A percentile compares a stretch with the other conserved stretches of the same genome.
Conservation (phyloP, 768 basidiomycete species). For the Kwoniella sp. region DNA sequence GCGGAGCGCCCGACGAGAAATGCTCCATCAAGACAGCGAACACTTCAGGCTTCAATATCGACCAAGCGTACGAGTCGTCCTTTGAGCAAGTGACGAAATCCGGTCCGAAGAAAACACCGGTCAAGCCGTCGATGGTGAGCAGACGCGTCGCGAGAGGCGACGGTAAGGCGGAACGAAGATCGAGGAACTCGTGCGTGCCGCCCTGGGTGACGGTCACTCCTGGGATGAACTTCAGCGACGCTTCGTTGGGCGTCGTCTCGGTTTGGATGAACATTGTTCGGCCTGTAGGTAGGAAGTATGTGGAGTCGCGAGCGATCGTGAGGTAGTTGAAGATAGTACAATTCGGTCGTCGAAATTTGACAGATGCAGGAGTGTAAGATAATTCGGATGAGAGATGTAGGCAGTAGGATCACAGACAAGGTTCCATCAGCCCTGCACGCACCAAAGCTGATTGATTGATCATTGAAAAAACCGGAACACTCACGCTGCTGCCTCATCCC, state of each 20-base stretch:
- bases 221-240: conserved; percentile 97
- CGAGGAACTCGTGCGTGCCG: conserved; percentile 86
- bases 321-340: not conserved
- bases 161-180: conserved; percentile 77
- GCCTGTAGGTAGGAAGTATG: conserved; percentile 28
- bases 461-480: not conserved
- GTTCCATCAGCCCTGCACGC: not conserved
- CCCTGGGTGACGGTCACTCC: conserved; percentile 87
- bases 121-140: conserved; percentile 91
- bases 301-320: not conserved
- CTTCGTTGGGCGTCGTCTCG: conserved; percentile 93
- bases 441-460: not conserved
- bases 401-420: not conserved
- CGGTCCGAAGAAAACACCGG: conserved; percentile 88
- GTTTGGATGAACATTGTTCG: conserved; percentile 98
- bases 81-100: conserved; percentile 98
- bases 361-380: too few relatives aligned
- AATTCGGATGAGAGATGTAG: too few relatives aligned
- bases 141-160: conserved; percentile 94
- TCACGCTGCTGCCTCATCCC: conserved; percentile 23
- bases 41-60: conserved; percentile 91
- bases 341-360: too few relatives aligned
- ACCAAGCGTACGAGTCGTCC: conserved; percentile 66
- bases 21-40: conserved; percentile 96
- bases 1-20: conserved; percentile 84